Conservation (phyloP, 176 grass and related monocot species). For the Aechmea fasciata region DNA sequence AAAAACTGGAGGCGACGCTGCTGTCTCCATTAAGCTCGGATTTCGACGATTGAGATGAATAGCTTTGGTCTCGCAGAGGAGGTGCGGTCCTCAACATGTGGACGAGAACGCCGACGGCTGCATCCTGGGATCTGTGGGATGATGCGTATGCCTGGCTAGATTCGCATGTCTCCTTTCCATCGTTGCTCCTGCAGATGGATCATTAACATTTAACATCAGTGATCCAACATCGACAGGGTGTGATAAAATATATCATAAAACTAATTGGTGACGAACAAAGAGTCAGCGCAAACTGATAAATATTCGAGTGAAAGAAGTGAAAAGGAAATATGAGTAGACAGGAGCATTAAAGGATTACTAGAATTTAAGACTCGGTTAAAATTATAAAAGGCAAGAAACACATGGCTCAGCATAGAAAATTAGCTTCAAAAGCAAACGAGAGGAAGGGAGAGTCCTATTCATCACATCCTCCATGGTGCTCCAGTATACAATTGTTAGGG, state of each 20-base stretch:
- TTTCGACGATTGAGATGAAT: constrained; percentile 38
- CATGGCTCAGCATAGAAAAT: neutral
- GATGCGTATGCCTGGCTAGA: constrained; percentile 31
- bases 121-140: constrained; percentile 78
- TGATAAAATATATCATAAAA: neutral
- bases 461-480: no score
- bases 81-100: constrained; percentile 49
- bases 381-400: neutral
- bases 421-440: neutral
- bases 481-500: no score
- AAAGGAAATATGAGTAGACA: neutral
- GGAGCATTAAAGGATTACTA: neutral
- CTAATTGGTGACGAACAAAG: neutral
- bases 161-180: constrained; percentile 46
- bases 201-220: neutral
- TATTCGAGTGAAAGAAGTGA: neutral
- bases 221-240: neutral
- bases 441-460: neutral
- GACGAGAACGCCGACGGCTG: constrained; percentile 66
- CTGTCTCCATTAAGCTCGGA: constrained; percentile 29
- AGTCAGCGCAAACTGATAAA: neutral
- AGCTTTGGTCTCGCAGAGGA: constrained; percentile 49
- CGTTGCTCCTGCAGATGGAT: constrained; percentile 45
- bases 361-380: neutral
- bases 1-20: constrained; percentile 31